phyloP scores from a whole-genome alignment of 257 asterid species.

The Solanum gracilifrons region DNA sequence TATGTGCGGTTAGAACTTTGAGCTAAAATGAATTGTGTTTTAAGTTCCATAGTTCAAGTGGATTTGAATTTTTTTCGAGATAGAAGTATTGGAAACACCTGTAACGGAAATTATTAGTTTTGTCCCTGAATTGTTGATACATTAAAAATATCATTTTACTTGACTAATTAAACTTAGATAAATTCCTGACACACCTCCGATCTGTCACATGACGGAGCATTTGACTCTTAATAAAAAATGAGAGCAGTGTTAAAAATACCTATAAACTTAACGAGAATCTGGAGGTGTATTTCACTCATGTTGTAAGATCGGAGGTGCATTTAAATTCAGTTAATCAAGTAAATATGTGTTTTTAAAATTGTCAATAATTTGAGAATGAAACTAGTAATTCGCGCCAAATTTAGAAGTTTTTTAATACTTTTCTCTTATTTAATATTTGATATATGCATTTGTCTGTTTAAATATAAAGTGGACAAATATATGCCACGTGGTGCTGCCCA shows the following conservation, averaged over 20 bases:
- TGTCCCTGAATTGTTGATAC: fast-evolving
- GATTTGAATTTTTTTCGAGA: background rate
- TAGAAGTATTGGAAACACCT: background rate
- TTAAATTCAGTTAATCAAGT: background rate
- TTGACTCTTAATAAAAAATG: too few species aligned
- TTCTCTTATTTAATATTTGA: background rate
- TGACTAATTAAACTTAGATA: too few species aligned
- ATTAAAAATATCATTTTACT: too few species aligned
- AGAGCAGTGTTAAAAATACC: too few species aligned
- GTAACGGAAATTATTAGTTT: too few species aligned
- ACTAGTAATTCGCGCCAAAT: too few species aligned
- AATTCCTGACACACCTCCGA: fast-evolving
- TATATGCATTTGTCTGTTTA: fast-evolving
- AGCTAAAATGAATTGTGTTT: background rate
- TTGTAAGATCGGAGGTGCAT: too few species aligned
- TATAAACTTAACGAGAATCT: too few species aligned
- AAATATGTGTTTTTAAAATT: too few species aligned
- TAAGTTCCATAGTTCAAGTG: background rate
- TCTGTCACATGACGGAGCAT: too few species aligned
- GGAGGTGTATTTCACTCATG: background rate
- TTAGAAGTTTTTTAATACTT: too few species aligned
- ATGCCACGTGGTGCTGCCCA: background rate
- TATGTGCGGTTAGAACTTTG: too few species aligned
- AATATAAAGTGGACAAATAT: background rate
- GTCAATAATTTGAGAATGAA: fast-evolving